Conservation (phyloP, 768 basidiomycete genomes). For the Mycena latifolia region DNA sequence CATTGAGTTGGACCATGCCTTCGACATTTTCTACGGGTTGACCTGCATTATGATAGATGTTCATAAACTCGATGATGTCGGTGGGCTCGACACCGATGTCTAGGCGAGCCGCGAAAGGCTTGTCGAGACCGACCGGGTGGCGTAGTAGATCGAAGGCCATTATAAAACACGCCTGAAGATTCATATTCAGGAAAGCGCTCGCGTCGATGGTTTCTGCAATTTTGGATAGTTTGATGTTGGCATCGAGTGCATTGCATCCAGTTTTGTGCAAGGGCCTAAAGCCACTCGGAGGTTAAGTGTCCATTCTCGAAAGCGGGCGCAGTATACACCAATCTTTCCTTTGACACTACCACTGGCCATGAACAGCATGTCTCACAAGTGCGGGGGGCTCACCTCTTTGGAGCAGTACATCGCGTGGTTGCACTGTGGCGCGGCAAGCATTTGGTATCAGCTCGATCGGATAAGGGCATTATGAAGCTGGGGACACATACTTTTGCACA, state of each 20-base stretch:
- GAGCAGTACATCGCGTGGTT: not conserved
- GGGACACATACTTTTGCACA: not conserved
- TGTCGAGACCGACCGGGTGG: not conserved
- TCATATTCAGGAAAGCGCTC: not conserved
- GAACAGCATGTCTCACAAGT: not conserved
- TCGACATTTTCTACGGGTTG: not conserved
- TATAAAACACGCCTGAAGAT: not conserved
- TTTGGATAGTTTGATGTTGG: not conserved
- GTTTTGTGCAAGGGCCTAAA: not conserved
- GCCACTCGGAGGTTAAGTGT: not conserved
- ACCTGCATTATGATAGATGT: not conserved
- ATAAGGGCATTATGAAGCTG: not conserved
- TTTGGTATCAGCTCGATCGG: not conserved
- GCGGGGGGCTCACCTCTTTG: not conserved
- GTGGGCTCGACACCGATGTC: not conserved
- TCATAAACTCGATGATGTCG: not conserved
- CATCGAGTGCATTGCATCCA: not conserved
- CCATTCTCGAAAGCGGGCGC: not conserved
- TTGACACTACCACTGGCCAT: not conserved
- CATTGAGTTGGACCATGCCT: constrained; percentile 10
- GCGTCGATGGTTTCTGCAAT: not conserved
- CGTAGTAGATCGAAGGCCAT: not conserved
- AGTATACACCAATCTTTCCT: not conserved
- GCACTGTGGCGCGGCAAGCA: not conserved
- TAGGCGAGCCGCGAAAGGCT: not conserved